Percentiles rank a stretch among this genome's conserved stretches.
These are phyloP conservation scores for Mycena epipterygia DNA, from an alignment of 768 basidiomycete genomes.

Conservation along the genomic window DNA sequence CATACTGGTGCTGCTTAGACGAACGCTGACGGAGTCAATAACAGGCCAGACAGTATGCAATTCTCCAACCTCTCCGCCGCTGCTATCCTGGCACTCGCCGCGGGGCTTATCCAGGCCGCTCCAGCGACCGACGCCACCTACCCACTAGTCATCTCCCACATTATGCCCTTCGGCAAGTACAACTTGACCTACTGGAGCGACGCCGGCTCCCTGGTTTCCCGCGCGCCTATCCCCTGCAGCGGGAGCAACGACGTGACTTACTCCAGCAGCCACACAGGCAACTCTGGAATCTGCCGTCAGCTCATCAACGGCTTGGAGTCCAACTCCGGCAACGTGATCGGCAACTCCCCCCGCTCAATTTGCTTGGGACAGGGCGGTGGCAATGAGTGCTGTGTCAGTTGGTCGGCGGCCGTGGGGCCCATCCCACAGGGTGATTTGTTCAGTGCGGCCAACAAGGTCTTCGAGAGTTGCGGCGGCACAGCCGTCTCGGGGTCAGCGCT, in stretches of 20 bases:
- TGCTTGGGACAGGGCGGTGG: not conserved
- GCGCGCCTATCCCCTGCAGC: constrained; percentile 6
- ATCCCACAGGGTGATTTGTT: not conserved
- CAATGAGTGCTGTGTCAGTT: not conserved
- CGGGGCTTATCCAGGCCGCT: not conserved
- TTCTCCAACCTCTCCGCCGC: not conserved
- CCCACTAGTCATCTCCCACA: not conserved
- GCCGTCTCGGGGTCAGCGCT: not conserved
- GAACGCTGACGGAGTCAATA: too few species aligned
- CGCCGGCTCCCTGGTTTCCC: not conserved
- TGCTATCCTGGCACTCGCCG: not conserved
- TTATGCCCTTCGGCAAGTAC: constrained; percentile 3
- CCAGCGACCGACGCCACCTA: not conserved
- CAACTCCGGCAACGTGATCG: not conserved
- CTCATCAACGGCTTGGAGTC: not conserved
- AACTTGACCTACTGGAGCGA: constrained; percentile 14
- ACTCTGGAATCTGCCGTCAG: not conserved
- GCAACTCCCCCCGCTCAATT: constrained; percentile 1
- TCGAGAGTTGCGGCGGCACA: not conserved
- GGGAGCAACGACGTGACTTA: constrained; percentile 1
- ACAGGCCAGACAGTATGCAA: not conserved
- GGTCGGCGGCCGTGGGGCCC: not conserved
- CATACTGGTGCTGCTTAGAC: too few species aligned
- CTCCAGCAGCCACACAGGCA: not conserved
- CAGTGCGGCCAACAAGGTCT: not conserved